Evolutionary conservation across 768 basidiomycete species (phyloP), one percentile per base, ranked within the genome.

Genomic region (Asterophora parasitica): DNA sequence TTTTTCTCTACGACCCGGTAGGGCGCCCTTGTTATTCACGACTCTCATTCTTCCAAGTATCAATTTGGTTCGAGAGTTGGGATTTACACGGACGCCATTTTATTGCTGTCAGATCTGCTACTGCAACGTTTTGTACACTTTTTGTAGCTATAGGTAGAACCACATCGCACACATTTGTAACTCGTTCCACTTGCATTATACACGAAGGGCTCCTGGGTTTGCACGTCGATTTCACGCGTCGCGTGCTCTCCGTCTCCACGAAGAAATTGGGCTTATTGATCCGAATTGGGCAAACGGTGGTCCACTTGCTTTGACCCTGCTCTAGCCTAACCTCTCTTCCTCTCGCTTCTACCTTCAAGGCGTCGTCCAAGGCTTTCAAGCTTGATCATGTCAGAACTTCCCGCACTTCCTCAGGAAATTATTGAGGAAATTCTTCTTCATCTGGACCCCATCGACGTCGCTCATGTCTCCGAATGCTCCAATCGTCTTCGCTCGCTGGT

Each of bases 401-500:
- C 55, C n/a, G 61, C 66, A 19, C 57, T 86, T 13, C 81, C 84
- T 9, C 62, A 64, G 8, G 88, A 90, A 61, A 59, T 85, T 37
- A 52, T 84, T 31, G 83, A 85, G 39, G 65, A 72, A 44, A 74
- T 85, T 45, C 65, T 89, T 7, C 54, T 77, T 34, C 53, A 63
- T n/a, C 72, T 77, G 50, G 79, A 85, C 55, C 86, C 86, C 4
- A 57, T 77, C 35, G 78, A 86, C 47, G 73, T 87, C 32, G 70
- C 84, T 1, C 48, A 60, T 16, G 55, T 77, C 32, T 68, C 83
- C 0, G 78, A 80, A 58, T 75, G 77, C 10, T 81, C 76, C 54
- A 65, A 63, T 4, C 51, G 57, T 12, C 66, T 76, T 42, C 63
- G 68, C 46, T 57, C 54, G 3, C 52, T 81, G 48, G 61, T 86